Conservation (phyloP, 805 yeast species). For the Ogataea trehalophila region DNA sequence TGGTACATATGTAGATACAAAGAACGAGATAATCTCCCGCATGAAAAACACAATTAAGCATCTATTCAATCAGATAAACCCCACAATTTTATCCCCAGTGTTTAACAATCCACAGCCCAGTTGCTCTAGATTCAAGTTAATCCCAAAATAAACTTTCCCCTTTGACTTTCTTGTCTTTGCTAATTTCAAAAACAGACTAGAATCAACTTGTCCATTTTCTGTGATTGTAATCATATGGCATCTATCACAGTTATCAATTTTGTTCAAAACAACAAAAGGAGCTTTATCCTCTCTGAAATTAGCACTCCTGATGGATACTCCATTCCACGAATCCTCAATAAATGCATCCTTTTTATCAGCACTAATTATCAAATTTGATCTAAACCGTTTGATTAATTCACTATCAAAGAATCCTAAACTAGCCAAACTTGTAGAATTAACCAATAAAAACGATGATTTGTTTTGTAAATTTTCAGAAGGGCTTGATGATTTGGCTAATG, state of each 20-base stretch:
- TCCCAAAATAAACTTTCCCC: conserved; percentile 38
- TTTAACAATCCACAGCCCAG: conserved; percentile 8
- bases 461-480: conserved; percentile 22
- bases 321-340: conserved; percentile 36
- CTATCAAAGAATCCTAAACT: conserved; percentile 8
- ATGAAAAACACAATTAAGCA: too few species aligned
- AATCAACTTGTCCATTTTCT: conserved; percentile 31
- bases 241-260: conserved; percentile 33
- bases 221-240: conserved; percentile 44
- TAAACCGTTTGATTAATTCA: conserved; percentile 20
- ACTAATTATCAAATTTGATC: conserved; percentile 36
- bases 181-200: conserved; percentile 30
- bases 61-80: too few species aligned
- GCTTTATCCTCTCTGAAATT: background rate
- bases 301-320: conserved; percentile 8
- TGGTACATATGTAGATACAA: too few species aligned
- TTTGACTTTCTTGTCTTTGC: conserved; percentile 29
- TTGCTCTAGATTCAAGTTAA: conserved; percentile 21
- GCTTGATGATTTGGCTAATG: conserved; percentile 24
- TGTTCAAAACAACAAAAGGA: conserved; percentile 8
- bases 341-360: conserved; percentile 23
- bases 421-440: conserved; percentile 29
- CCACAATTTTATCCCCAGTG: conserved; percentile 12
- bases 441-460: conserved; percentile 36
- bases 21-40: too few species aligned